Percentiles rank a stretch among this genome's conserved stretches.
These are phyloP conservation scores for Bipolaris zeicola DNA, from an alignment of 2,329 filamentous ascomycete species.

Conservation along the genomic window DNA sequence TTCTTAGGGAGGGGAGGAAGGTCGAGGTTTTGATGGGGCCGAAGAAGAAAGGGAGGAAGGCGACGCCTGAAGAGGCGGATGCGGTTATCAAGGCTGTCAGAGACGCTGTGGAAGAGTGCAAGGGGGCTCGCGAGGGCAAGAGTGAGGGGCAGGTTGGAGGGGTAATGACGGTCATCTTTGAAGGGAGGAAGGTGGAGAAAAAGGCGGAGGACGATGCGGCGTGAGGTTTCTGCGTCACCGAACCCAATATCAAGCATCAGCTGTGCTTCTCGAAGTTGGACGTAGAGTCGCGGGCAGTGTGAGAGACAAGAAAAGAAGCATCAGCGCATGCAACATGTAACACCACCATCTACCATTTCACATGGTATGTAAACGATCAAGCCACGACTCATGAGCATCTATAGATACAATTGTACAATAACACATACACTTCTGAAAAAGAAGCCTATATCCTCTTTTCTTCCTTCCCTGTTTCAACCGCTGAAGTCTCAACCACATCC, in stretches of 20 bases:
- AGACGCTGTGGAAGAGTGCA: constrained; percentile 50
- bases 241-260: neutral
- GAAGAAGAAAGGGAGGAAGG: constrained; percentile 67
- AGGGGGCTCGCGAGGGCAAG: constrained; percentile 35
- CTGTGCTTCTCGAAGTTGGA: neutral
- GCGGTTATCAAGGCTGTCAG: constrained; percentile 61
- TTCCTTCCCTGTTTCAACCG: neutral
- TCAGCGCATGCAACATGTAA: neutral
- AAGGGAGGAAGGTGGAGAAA: constrained; percentile 34
- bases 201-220: constrained; percentile 9
- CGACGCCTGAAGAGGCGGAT: constrained; percentile 63
- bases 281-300: constrained; percentile 1
- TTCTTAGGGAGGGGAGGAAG: constrained; percentile 73
- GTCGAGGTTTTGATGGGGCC: constrained; percentile 75
- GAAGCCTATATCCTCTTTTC: constrained; percentile 14
- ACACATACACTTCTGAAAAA: constrained; percentile 4
- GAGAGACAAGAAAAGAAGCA: neutral
- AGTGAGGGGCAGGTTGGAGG: constrained; percentile 38
- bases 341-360: constrained; percentile 3
- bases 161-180: constrained; percentile 40
- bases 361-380: constrained; percentile 15
- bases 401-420: constrained; percentile 26
- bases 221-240: neutral
- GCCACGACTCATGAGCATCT: constrained; percentile 18
- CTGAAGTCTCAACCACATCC: neutral